phyloP scores from a whole-genome alignment of 139 green algal genomes.

The Volvox africanus region DNA sequence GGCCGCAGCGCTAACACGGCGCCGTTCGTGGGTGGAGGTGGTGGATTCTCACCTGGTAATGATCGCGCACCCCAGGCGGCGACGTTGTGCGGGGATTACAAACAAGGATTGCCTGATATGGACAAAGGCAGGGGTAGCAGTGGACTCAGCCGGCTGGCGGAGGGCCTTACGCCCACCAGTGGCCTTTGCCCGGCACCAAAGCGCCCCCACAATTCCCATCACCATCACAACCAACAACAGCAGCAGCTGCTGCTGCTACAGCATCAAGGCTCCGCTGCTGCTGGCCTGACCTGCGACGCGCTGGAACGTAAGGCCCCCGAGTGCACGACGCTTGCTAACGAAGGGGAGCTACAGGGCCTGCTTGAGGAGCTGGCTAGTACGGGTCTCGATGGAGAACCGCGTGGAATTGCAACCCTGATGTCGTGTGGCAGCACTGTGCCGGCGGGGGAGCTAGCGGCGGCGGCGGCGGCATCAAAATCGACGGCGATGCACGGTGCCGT shows the following conservation, averaged over 20 bases:
- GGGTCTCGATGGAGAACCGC: not conserved
- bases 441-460: not conserved
- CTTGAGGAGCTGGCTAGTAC: slow-evolving; percentile 17
- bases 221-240: not conserved
- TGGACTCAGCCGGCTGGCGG: not conserved
- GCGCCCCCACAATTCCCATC: no score
- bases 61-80: not conserved
- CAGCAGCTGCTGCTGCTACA: not conserved
- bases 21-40: not conserved
- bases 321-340: not conserved
- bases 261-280: not conserved
- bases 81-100: not conserved
- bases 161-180: not conserved
- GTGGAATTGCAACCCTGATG: not conserved
- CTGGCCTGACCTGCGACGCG: not conserved
- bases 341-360: slow-evolving; percentile 7
- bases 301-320: not conserved
- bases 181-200: not conserved
- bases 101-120: not conserved
- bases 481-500: no score
- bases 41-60: not conserved
- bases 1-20: no score
- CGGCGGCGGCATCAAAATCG: no score
- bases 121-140: not conserved
- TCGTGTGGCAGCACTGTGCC: not conserved